Evolutionary conservation across 306 rosid genomes (phyloP), one percentile per base, ranked within the genome.

Genomic region (Cicer cuneatum): DNA sequence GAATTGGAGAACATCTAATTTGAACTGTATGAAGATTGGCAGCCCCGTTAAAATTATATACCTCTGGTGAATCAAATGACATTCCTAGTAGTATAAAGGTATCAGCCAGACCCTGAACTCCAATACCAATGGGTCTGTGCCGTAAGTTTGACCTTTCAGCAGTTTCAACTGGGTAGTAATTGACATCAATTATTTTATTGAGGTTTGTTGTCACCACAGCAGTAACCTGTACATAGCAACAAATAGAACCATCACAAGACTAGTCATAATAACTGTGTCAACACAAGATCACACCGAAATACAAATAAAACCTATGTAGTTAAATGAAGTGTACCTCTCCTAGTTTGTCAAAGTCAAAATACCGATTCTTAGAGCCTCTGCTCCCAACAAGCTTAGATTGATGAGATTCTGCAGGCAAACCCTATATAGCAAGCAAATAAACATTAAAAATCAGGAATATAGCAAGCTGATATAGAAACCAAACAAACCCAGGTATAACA

Each of bases 81-180:
- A 95, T 87, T 79, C 99, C 98, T 40, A 95, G 89, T 33, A 95
- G 66, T 52, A 95, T 95, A 78, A 95, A 95, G 35, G 98, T 80
- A 84, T 95, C 99, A 24, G 99, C 98, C 71, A 95, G 96, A 86
- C 99, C 99, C 76, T 95, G 99, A 81, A 95, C 96, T 37, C 99
- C 99, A 75, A 95, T 92, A 45, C 99, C 99, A 68, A 95, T 90
- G 65, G 99, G 99, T 59, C 99, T 87, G 60, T 95, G 96, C 16
- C 99, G 86, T 1, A 90, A 40, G 81, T 95, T 95, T 63, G 99
- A 95, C 54, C 80, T 84, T 83, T 24, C 85, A 2, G 99, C 98
- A 79, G 47, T 95, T 19, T 95, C 93, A 65, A 92, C 95, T 13
- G 99, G 99, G 77, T 95, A 95, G 85, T 86, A 90, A 78, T 90